phyloP scores from a whole-genome alignment of 2,329 filamentous ascomycete genomes.

The Pseudogymnoascus sp. region DNA sequence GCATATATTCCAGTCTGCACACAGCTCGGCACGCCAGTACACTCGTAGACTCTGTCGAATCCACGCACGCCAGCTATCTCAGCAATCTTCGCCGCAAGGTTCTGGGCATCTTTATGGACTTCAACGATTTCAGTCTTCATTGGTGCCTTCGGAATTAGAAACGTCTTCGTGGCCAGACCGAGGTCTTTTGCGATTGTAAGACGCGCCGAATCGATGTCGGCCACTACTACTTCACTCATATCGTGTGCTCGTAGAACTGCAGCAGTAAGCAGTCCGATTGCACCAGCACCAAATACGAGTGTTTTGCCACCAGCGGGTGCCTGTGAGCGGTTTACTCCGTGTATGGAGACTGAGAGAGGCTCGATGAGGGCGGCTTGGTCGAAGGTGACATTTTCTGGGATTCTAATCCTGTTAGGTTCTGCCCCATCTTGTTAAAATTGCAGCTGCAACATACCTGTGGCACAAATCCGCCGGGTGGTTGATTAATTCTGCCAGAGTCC shows the following conservation, averaged over 20 bases:
- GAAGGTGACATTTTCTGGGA: slow-evolving; percentile 51
- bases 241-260: slow-evolving; percentile 34
- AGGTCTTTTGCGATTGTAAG: neutral
- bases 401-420: slow-evolving; percentile 28
- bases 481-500: slow-evolving; percentile 37
- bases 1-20: slow-evolving; percentile 69
- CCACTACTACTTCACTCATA: neutral
- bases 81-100: neutral
- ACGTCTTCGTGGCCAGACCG: neutral
- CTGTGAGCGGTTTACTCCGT: slow-evolving; percentile 48
- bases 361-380: slow-evolving; percentile 53
- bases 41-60: slow-evolving; percentile 27
- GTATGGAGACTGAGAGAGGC: slow-evolving; percentile 53
- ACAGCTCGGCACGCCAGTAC: slow-evolving; percentile 66
- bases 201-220: neutral
- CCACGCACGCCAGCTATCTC: neutral
- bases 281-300: slow-evolving; percentile 56
- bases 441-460: slow-evolving; percentile 51
- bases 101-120: neutral
- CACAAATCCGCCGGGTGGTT: slow-evolving; percentile 95
- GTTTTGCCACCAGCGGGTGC: slow-evolving; percentile 45
- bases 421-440: neutral
- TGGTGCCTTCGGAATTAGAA: neutral
- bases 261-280: slow-evolving; percentile 53
- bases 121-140: neutral